Evolutionary conservation across 768 basidiomycete species (phyloP), one percentile per base, ranked within the genome.

Genomic region (Lactarius trivialis): DNA sequence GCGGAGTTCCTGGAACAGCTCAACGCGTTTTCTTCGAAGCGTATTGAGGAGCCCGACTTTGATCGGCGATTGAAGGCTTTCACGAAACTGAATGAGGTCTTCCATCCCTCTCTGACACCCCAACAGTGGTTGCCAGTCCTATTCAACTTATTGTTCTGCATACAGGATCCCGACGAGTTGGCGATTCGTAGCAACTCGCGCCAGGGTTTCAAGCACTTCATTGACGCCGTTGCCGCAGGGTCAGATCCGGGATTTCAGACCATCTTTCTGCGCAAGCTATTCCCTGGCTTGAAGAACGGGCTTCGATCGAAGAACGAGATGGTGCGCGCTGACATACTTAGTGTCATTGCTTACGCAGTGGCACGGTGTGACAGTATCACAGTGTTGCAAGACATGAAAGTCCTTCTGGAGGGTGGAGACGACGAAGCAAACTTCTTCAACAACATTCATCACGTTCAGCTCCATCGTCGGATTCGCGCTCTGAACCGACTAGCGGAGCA

Each of bases 341-440:
- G 81, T 4, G 90, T 98, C 19, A 74, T 98, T 61, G 85, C 88
- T 0, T 82, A 87, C 66, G 85, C 89, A 1, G 85, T 95, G 7
- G 75, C 78, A 37, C 82, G 80, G 63, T 90, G 89, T 66, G 76
- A 79, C 7, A 73, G 78, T 21, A 76, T 94, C 33, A 70, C 75
- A 0, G 72, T 81, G 2, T 73, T 98, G 30, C 84, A 84, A 55
- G 94, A 98, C 70, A 86, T 98, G 85, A 83, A 77, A 26, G 79
- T 85, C 12, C 75, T 98, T 7, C 80, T 98, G 34, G 91, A 90
- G 8, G 84, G 80, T 19, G 95, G 92, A 1, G 94, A 98, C 70
- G 87, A 90, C 54, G 96, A 99, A 73, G 93, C 93, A 34, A 94
- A 89, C 71, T 95, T 98, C 76, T 98, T 99, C 82, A 88, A 87